Evolutionary conservation across 2,329 filamentous ascomycete genomes (phyloP), one percentile per base, ranked within the genome.

Genomic region (Pyricularia sp.): DNA sequence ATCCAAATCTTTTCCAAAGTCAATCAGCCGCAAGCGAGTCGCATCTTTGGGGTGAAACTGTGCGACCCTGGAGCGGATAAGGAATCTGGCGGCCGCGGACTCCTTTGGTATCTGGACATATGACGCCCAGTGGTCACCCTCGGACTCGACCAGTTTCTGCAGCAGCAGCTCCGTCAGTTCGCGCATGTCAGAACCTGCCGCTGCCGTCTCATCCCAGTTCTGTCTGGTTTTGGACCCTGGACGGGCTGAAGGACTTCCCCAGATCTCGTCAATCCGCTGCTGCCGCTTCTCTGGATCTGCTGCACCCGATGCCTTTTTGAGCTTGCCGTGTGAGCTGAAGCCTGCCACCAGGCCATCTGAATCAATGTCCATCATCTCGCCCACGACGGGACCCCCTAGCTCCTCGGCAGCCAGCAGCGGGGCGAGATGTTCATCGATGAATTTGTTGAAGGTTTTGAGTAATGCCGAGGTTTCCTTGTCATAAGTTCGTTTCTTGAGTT

Each of bases 351-450:
- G 78, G 71, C 85, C 85, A 64, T 90, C 85, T 10, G 85, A 73
- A 81, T 88, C 79, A 26, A 91, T 74, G 77, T 91, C 87, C 75
- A 90, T 83, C 73, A 90, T 82, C 72, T 92, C 90, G 3, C 93
- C 92, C 0, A 94, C 92, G 12, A 93, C 90, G 0, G 93, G 92
- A 0, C 93, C 92, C 9, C 93, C 93, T 1, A 94, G 83, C 74
- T 93, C 91, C 79, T 96, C 93, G 0, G 92, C 91, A 7, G 92
- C 92, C 63, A 97, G 82, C 87, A 94, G 91, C 3, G 86, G 79
- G 1, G 91, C 90, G 0, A 97, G 83, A 59, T 87, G 85, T 63
- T 87, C 81, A 71, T 92, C 86, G 69, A 94, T 89, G 74, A 96
- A 96, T 20, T 80, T 81, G 71, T 90, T 86, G 69, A 96, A 83